Evolutionary conservation across 352 stramenopile genomes (phyloP).

Genomic region (Aphanomyces invadans): DNA sequence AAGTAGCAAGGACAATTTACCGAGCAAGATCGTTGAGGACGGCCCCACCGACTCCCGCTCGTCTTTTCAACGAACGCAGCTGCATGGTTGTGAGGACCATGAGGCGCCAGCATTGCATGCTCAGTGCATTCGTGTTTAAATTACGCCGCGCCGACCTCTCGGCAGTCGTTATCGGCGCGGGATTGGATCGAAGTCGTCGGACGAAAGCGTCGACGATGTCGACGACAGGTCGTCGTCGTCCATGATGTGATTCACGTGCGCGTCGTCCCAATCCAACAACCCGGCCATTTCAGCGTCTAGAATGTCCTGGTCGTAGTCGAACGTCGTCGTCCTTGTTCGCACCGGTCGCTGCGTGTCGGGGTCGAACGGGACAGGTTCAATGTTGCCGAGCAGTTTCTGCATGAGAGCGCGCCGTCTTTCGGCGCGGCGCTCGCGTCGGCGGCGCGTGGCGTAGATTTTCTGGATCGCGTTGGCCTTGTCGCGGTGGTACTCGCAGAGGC

Average conservation of each 20-base stretch:
- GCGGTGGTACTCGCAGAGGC: constrained; percentile 24
- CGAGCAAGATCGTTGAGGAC: no score
- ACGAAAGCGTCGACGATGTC: background rate
- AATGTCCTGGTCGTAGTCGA: background rate
- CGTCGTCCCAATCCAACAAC: background rate
- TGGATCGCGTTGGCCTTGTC: constrained; percentile 26
- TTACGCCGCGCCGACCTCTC: no score
- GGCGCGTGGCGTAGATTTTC: background rate
- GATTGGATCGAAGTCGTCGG: background rate
- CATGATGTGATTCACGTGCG: background rate
- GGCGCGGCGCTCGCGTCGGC: background rate
- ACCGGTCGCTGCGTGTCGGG: background rate
- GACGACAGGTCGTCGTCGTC: background rate
- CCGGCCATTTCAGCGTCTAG: background rate
- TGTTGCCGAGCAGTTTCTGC: background rate
- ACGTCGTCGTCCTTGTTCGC: background rate
- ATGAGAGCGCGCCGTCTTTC: background rate
- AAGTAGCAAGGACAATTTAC: no score
- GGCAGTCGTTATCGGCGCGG: no score
- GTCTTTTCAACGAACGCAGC: no score
- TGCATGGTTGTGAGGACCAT: no score
- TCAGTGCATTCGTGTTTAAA: no score
- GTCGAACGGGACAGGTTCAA: background rate
- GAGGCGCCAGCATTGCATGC: no score
- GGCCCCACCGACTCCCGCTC: no score